phyloP scores from a whole-genome alignment of 352 stramenopile genomes.

The Lagenidium giganteum region DNA sequence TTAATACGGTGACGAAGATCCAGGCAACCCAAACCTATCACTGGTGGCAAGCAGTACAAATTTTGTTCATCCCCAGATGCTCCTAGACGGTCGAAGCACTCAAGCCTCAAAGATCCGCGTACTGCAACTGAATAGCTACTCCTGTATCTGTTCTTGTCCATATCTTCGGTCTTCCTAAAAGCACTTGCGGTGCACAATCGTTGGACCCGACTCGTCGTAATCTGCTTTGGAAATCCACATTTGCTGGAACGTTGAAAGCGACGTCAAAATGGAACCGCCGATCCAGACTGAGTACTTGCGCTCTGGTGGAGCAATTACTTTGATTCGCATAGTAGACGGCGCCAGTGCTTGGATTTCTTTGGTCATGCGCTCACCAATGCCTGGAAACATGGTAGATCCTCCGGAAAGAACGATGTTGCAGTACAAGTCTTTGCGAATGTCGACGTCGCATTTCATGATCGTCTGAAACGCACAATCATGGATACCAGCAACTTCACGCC shows the following conservation, averaged over 20 bases:
- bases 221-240: constrained; percentile 98
- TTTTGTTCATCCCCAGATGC: too few relatives aligned
- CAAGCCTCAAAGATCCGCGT: constrained; percentile 32
- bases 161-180: too few relatives aligned
- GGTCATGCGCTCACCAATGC: constrained; percentile 92
- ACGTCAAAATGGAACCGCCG: constrained; percentile 95
- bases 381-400: constrained; percentile 95
- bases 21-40: too few relatives aligned
- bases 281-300: constrained; percentile 98
- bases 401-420: constrained; percentile 96
- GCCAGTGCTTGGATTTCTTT: constrained; percentile 90
- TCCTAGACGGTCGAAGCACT: constrained; percentile 59
- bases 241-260: constrained; percentile 97
- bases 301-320: constrained; percentile 92
- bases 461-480: constrained; percentile 77
- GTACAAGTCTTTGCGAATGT: constrained; percentile 94
- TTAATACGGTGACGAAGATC: too few relatives aligned
- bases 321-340: constrained; percentile 94
- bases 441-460: constrained; percentile 91
- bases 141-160: too few relatives aligned
- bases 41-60: too few relatives aligned
- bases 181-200: constrained; percentile 96
- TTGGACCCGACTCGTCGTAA: constrained; percentile 95
- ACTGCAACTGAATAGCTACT: constrained; percentile 18
- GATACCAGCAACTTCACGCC: constrained; percentile 75